Evolutionary conservation across 2,329 filamentous ascomycete genomes (phyloP).

Genomic region (Hypoxylon sp.): DNA sequence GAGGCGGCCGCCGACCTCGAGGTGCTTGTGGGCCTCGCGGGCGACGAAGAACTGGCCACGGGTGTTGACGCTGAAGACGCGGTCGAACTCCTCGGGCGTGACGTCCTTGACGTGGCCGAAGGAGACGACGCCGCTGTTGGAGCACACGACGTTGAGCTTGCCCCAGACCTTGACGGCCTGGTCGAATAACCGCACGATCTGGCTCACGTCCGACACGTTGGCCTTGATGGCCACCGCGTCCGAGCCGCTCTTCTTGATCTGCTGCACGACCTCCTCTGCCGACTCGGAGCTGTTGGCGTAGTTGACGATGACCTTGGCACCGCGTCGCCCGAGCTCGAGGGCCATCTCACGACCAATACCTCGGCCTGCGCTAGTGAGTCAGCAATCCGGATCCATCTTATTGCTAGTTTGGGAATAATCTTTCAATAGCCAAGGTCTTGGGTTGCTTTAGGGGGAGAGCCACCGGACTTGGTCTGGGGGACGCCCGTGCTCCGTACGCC

Average conservation of each 20-base stretch:
- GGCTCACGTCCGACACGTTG: constrained; percentile 74
- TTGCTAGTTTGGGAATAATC: constrained; percentile 17
- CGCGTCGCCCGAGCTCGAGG: constrained; percentile 74
- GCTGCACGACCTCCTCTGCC: constrained; percentile 75
- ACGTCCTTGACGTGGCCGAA: constrained; percentile 80
- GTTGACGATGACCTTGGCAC: constrained; percentile 77
- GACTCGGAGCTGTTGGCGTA: constrained; percentile 76
- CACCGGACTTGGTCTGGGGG: constrained; percentile 50
- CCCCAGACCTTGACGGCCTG: constrained; percentile 75
- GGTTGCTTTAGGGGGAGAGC: constrained; percentile 2
- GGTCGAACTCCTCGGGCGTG: constrained; percentile 78
- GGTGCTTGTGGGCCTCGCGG: constrained; percentile 77
- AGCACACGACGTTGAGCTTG: constrained; percentile 78
- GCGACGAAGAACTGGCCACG: constrained; percentile 81
- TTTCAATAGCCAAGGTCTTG: background rate
- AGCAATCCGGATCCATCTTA: background rate
- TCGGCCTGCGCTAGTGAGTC: constrained; percentile 61
- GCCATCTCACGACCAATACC: constrained; percentile 78
- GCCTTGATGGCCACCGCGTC: constrained; percentile 77
- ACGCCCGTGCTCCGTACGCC: constrained; percentile 26
- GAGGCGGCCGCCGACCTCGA: constrained; percentile 77
- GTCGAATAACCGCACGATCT: constrained; percentile 75
- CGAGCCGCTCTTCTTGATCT: constrained; percentile 75
- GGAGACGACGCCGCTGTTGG: constrained; percentile 77
- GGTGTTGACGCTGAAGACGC: constrained; percentile 78